Base-by-base conservation (phyloP, 1,139 yeast genomes). In the Debaryomyces robertsiae region DNA sequence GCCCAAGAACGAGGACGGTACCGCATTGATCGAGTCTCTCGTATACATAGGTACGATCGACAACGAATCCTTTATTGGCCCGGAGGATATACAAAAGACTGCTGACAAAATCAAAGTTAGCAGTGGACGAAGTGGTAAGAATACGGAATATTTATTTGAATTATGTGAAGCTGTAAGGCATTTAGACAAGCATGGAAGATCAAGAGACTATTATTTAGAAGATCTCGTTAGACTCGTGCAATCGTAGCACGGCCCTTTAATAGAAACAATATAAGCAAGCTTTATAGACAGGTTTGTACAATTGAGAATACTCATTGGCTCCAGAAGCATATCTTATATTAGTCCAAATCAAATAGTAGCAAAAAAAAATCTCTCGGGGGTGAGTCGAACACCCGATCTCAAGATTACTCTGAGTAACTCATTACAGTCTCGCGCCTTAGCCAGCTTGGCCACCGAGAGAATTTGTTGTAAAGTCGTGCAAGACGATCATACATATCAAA, bases 321-420 rank as follows among this genome's bases (percentile, higher is more conserved):
- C n/a, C n/a, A n/a, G n/a, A n/a, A n/a, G n/a, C n/a, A n/a, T n/a
- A n/a, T n/a, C n/a, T n/a, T n/a, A n/a, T n/a, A n/a, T n/a, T n/a
- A n/a, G n/a, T 27, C 4, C 17, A 9, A 15, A 15, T 10, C 10
- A 16, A 5, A 11, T 11, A 13, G 18, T 14, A 7, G 30, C 19
- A 56, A 77, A 70, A 67, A 63, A 55, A 63, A 60, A 49, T 81
- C 86, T 81, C 86, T 81, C 76, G 84, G 81, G 85, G 82, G 86
- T 75, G 86, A 81, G 79, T 81, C 85, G 87, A 81, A 81, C 87
- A 75, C 86, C 83, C 85, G 87, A 79, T 80, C 84, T 79, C 83
- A 79, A 80, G 86, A 80, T 81, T 55, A 68, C 82, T 66, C 57
- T 64, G 64, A 58, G 60, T 48, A 48, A 49, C 59, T 69, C 67